phyloP scores from a whole-genome alignment of 1,139 yeast species.

The Taphrina wiesneri region DNA sequence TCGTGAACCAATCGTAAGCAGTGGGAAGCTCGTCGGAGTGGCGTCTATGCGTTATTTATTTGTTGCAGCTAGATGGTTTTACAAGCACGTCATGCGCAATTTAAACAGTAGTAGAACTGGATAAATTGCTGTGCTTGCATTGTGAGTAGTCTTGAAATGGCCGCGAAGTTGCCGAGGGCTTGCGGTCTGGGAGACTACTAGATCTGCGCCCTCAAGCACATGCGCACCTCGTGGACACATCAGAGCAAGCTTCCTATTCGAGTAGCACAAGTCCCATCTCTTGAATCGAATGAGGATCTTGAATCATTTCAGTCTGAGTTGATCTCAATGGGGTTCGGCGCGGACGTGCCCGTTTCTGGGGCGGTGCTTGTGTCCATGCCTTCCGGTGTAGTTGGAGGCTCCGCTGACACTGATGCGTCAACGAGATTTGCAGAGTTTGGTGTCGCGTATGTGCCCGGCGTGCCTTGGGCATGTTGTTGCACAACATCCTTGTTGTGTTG shows the following conservation, averaged over 20 bases:
- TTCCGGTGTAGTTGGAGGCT: not conserved
- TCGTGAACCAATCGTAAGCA: not conserved
- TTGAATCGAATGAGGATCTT: too few relatives aligned
- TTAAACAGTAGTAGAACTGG: not conserved
- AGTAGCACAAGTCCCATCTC: not conserved
- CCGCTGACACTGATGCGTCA: not conserved
- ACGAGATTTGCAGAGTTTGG: not conserved
- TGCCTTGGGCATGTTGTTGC: constrained; percentile 17
- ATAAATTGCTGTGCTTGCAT: not conserved
- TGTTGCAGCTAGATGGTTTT: not conserved
- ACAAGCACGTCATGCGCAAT: not conserved
- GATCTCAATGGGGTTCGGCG: not conserved
- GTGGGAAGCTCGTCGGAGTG: not conserved
- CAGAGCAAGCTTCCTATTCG: not conserved
- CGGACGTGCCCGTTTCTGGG: constrained; percentile 3
- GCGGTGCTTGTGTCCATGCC: not conserved
- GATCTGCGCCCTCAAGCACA: not conserved
- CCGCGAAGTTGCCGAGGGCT: not conserved
- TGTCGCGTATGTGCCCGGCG: not conserved
- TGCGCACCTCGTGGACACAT: not conserved
- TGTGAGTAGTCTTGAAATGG: too few relatives aligned
- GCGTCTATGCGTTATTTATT: not conserved
- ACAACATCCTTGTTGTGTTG: constrained; percentile 29
- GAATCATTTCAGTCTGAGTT: not conserved
- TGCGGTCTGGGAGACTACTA: not conserved